Evolutionary conservation across 768 basidiomycete species (phyloP).

Genomic region (Gymnopilus dilepis): DNA sequence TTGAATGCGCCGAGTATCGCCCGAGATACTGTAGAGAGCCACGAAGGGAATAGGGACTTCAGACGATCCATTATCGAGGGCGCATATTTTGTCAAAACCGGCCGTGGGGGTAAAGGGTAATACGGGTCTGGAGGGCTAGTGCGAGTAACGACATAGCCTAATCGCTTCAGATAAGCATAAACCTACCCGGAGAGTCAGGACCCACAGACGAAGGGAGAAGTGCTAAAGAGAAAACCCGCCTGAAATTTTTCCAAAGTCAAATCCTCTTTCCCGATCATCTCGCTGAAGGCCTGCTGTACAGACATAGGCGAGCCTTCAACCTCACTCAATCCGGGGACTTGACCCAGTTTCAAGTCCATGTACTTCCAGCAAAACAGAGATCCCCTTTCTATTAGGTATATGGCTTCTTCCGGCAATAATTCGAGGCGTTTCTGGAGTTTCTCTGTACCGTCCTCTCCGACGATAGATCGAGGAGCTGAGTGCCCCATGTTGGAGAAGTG

Average conservation of each 20-base stretch:
- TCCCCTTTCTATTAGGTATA: constrained; percentile 93
- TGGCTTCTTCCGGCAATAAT: constrained; percentile 91
- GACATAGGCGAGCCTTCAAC: constrained; percentile 79
- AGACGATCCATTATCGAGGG: constrained; percentile 41
- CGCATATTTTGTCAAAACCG: constrained; percentile 17
- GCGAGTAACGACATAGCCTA: constrained; percentile 91
- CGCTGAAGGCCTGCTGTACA: constrained; percentile 87
- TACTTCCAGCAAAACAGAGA: constrained; percentile 85
- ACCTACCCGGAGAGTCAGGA: constrained; percentile 57
- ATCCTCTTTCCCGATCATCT: constrained; percentile 82
- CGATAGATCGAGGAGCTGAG: constrained; percentile 60
- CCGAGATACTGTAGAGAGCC: constrained; percentile 36
- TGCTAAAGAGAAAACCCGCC: constrained; percentile 45
- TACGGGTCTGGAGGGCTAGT: constrained; percentile 59
- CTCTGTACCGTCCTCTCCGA: constrained; percentile 36
- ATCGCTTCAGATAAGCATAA: constrained; percentile 87
- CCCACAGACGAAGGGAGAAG: background rate
- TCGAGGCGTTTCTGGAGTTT: constrained; percentile 74
- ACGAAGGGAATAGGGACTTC: constrained; percentile 37
- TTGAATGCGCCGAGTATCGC: constrained; percentile 43
- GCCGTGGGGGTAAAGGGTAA: constrained; percentile 54
- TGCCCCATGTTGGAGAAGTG: constrained; percentile 85
- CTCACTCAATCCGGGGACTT: constrained; percentile 40
- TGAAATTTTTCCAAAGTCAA: constrained; percentile 89
- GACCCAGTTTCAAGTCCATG: constrained; percentile 33